Conservation (phyloP, 495 filamentous ascomycete species). For the Podospora comata region DNA sequence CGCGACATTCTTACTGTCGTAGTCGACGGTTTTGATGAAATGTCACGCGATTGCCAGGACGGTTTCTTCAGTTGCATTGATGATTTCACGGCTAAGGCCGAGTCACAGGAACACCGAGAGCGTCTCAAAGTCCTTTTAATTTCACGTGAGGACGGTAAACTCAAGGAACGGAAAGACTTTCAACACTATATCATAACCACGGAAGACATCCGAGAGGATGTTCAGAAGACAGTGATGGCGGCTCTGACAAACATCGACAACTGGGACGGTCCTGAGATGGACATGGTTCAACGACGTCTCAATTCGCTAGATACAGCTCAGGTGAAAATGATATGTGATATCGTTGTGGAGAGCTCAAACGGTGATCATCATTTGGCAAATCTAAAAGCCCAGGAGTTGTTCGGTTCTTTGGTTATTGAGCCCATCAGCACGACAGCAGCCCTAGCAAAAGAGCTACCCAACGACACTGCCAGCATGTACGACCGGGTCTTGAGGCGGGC, state of each 20-base stretch:
- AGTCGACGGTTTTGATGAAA: constrained; percentile 10
- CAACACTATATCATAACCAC: not conserved
- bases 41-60: constrained; percentile 4
- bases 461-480: not conserved
- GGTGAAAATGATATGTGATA: not conserved
- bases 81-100: not conserved
- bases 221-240: not conserved
- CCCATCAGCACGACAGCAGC: not conserved
- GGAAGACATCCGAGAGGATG: not conserved
- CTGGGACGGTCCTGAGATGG: not conserved
- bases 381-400: not conserved
- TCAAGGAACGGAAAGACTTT: not conserved
- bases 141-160: not conserved
- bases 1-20: not conserved
- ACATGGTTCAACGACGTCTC: not conserved
- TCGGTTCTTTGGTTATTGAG: not conserved
- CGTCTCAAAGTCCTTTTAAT: not conserved
- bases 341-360: not conserved
- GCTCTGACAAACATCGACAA: not conserved
- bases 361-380: not conserved
- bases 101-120: not conserved
- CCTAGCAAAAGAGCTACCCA: constrained; percentile 1
- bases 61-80: not conserved
- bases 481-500: not conserved
- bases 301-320: not conserved